Percentiles rank a stretch among this genome's conserved stretches.
Evolutionary conservation across 345 rosid genomes (phyloP).

Genomic region (Citrus reticulata): DNA sequence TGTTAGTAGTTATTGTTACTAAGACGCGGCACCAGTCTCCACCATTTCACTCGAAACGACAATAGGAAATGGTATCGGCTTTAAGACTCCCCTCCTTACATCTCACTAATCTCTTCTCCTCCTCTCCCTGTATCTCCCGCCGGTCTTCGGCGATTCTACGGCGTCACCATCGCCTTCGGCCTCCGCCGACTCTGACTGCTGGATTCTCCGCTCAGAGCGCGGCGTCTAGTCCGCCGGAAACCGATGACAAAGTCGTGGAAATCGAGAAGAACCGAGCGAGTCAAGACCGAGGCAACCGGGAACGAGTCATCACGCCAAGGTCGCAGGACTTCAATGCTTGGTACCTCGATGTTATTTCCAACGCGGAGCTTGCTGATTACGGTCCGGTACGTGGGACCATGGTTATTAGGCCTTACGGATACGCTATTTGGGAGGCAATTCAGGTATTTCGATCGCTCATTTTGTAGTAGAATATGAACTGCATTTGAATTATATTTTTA

Average conservation of each 20-base stretch:
- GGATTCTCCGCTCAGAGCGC: constrained; percentile 54
- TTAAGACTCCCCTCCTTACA: constrained; percentile 48
- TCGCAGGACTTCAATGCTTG: constrained; percentile 92
- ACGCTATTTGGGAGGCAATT: constrained; percentile 95
- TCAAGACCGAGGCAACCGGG: constrained; percentile 24
- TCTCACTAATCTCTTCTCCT: constrained; percentile 40
- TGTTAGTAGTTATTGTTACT: not conserved
- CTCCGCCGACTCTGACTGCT: constrained; percentile 23
- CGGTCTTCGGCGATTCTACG: constrained; percentile 30
- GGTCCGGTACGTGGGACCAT: constrained; percentile 97
- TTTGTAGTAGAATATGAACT: not conserved
- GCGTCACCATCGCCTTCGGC: constrained; percentile 19
- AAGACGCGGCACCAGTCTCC: not conserved
- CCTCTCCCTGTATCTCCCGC: constrained; percentile 40
- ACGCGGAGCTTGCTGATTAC: constrained; percentile 90
- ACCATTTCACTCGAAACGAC: not conserved
- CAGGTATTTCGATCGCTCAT: constrained; percentile 48
- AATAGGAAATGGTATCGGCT: constrained; percentile 51
- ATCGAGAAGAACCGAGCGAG: constrained; percentile 26
- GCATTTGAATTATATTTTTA: not conserved
- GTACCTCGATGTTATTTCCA: constrained; percentile 88
- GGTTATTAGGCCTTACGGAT: constrained; percentile 94
- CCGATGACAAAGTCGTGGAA: constrained; percentile 36
- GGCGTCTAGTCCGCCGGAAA: constrained; percentile 48
- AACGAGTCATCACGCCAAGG: constrained; percentile 65